Evolutionary conservation across 2,329 filamentous ascomycete genomes (phyloP), one percentile per base, ranked within the genome.

Genomic region (Pseudogymnoascus sp.): DNA sequence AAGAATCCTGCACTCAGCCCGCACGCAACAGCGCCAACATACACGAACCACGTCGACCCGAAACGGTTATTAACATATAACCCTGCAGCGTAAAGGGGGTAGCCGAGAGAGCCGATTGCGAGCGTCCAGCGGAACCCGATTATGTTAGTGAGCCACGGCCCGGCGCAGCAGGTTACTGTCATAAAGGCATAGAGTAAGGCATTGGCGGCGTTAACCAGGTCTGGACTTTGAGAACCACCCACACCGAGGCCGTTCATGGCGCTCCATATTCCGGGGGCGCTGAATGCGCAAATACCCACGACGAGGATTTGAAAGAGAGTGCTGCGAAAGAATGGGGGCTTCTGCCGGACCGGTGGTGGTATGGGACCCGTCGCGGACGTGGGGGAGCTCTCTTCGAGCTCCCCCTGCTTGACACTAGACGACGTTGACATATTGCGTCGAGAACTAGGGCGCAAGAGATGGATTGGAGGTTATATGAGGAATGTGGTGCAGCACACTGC

Each of bases 111-210:
- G 7, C 79, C 79, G 2, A 80, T 63, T 4, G 75, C 74, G 2
- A 79, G 71, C 2, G 76, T 75, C 65, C 73, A 77, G 2, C 69
- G 70, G 8, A 76, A 71, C 5, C 74, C 74, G 62, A 76, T 75
- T 55, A 71, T 65, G 65, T 76, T 77, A 58, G 73, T 75, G 43
- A 76, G 66, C 45, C 69, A 75, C 2, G 75, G 74, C 0, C 74
- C 75, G 0, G 72, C 72, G 28, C 78, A 76, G 65, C 78, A 81
- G 1, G 75, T 75, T 4, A 79, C 61, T 14, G 76, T 74, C 72
- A 80, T 77, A 43, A 79, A 74, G 1, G 73, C 77, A 63, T 79
- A 80, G 1, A 80, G 72, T 1, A 80, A 67, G 0, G 78, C 78
- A 62, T 80, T 81, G 16, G 78, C 78, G 0, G 77, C 74, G 33